These are phyloP conservation scores for Talaromyces sp. DNA, from an alignment of 2,329 filamentous ascomycete species.

Conservation along the genomic window DNA sequence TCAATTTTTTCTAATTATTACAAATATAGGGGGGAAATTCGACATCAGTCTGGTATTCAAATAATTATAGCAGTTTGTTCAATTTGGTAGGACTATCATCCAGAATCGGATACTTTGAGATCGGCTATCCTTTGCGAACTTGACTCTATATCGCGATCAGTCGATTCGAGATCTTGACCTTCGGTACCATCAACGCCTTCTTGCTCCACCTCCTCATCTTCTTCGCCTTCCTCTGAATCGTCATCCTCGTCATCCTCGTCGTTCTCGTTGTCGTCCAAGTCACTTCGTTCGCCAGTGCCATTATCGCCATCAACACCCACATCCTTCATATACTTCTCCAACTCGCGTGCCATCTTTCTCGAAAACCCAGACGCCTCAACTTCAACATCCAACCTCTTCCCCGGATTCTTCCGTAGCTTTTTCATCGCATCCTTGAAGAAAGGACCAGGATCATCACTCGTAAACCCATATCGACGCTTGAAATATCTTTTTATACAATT, in stretches of 20 bases:
- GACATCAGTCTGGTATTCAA: background rate
- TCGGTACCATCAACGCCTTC: background rate
- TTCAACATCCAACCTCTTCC: slow-evolving; percentile 73
- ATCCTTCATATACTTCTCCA: slow-evolving; percentile 84
- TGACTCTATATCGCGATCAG: slow-evolving; percentile 24
- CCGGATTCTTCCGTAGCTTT: slow-evolving; percentile 59
- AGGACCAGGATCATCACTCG: slow-evolving; percentile 74
- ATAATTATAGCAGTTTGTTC: background rate
- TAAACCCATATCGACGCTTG: slow-evolving; percentile 81
- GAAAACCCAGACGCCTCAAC: slow-evolving; percentile 94
- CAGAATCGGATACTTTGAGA: slow-evolving; percentile 31
- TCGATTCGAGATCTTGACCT: background rate
- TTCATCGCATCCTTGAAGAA: slow-evolving; percentile 83
- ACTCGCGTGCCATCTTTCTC: slow-evolving; percentile 92
- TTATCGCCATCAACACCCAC: slow-evolving; percentile 58
- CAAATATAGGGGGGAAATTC: background rate
- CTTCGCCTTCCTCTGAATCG: slow-evolving; percentile 19
- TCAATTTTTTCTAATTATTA: too few species aligned
- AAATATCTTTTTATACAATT: slow-evolving; percentile 96
- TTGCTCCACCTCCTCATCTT: slow-evolving; percentile 15
- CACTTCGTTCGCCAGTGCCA: slow-evolving; percentile 31
- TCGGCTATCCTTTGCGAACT: slow-evolving; percentile 31
- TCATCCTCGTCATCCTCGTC: slow-evolving; percentile 35
- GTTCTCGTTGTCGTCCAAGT: slow-evolving; percentile 40
- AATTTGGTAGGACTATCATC: background rate